A percentile compares a stretch with the other conserved stretches of the same genome.
Evolutionary conservation across 208 protist species (phyloP).

Genomic region (Zelonia costaricensis): DNA sequence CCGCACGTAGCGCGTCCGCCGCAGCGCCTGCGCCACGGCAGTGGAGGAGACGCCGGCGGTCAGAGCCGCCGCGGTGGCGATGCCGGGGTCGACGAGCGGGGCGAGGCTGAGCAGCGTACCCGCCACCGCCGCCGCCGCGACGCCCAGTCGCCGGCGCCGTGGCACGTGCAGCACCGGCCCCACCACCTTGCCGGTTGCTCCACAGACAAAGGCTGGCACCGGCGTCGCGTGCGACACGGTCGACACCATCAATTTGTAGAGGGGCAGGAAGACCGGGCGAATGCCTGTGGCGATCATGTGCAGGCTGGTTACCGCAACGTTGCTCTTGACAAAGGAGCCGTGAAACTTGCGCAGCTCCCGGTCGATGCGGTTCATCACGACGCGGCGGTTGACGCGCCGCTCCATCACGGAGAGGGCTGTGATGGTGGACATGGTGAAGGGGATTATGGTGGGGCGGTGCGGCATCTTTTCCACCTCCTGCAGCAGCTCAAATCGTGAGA

Average conservation of each 20-base stretch:
- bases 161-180: conserved; percentile 72
- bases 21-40: conserved; percentile 31
- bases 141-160: conserved; percentile 18
- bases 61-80: conserved; percentile 66
- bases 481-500: conserved; percentile 86
- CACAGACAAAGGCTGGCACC: conserved; percentile 78
- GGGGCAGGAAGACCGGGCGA: conserved; percentile 84
- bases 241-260: conserved; percentile 72
- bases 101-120: conserved; percentile 51
- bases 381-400: conserved; percentile 58
- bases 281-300: conserved; percentile 61
- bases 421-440: conserved; percentile 88
- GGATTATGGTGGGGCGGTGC: conserved; percentile 59
- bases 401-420: conserved; percentile 82
- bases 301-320: conserved; percentile 66
- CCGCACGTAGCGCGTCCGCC: conserved; percentile 36
- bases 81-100: conserved; percentile 56
- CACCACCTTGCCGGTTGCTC: conserved; percentile 84
- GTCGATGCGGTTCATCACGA: conserved; percentile 73
- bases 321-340: conserved; percentile 81
- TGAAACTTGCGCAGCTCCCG: conserved; percentile 87
- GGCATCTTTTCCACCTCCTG: conserved; percentile 74
- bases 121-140: conserved; percentile 30
- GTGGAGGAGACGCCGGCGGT: conserved; percentile 39
- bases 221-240: conserved; percentile 49